Evolutionary conservation across 306 rosid species (phyloP), one percentile per base, ranked within the genome.

Genomic region (Rubus parviflorus): DNA sequence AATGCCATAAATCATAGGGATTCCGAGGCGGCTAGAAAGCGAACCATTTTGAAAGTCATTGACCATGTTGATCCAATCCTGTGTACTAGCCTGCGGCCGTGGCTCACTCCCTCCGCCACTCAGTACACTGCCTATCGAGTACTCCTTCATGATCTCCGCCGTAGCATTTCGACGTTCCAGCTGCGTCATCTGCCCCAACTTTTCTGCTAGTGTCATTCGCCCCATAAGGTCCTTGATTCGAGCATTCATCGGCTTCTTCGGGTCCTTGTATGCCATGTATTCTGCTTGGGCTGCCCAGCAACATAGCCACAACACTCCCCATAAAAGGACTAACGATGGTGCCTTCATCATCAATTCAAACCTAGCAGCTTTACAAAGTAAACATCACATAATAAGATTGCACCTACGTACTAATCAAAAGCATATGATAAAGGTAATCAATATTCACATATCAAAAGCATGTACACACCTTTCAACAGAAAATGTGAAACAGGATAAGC

Each of bases 101-200:
- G 83, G 83, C 12, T 45, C 79, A 38, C 77, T 75, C 10, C 83
- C 83, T 65, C 85, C 85, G 0, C 63, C 85, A 46, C 81, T 81
- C 14, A 81, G 17, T 6, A 81, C 35, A 19, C 85, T 81, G 13
- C 85, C 81, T 23, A 72, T 23, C 1, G 51, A 72, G 76, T 16
- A 52, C 22, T 80, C 61, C 62, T 43, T 74, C 80, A 75, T 68
- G 13, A 74, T 41, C 56, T 76, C 75, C 0, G 57, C 80, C 1
- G 83, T 74, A 12, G 60, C 54, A 53, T 40, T 68, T 8, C 6
- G 40, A 4, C 69, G 77, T n/a, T 81, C 77, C 16, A 81, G 6
- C 54, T 81, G 80, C 45, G 37, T 42, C 84, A 81, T 75, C 51
- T 81, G 84, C 1, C 61, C 80, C 8, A 75, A 52, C 63, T 81